Evolutionary conservation across 176 grass and related monocot genomes (phyloP).

Genomic region (Musa troglodytarum): DNA sequence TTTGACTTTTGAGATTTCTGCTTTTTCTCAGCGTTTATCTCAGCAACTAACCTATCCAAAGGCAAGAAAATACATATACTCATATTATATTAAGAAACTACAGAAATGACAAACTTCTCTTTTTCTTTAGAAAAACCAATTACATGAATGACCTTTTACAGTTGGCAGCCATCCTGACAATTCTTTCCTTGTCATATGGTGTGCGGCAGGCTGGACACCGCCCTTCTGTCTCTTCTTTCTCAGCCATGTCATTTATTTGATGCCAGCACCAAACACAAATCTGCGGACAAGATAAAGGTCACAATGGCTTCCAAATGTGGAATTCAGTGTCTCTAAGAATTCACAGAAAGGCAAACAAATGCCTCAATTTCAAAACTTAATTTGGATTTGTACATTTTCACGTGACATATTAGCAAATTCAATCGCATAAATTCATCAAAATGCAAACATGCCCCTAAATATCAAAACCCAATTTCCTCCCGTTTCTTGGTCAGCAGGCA

Average conservation of each 20-base stretch:
- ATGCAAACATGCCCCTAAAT: not conserved
- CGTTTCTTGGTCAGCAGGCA: not conserved
- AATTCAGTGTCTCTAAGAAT: not conserved
- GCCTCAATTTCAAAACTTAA: not conserved
- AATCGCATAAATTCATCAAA: not conserved
- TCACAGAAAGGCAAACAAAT: not conserved
- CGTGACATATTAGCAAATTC: not conserved
- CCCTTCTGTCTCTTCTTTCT: constrained; percentile 88
- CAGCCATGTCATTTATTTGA: constrained; percentile 94
- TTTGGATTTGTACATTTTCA: not conserved
- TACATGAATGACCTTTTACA: constrained; percentile 42
- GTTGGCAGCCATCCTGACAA: constrained; percentile 80
- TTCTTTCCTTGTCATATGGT: constrained; percentile 85
- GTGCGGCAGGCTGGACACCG: constrained; percentile 84
- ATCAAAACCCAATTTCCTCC: constrained; percentile 1
- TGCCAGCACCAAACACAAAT: constrained; percentile 99
- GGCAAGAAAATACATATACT: not conserved
- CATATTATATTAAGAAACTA: not conserved
- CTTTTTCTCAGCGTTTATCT: constrained; percentile 72
- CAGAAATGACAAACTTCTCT: not conserved
- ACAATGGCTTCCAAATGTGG: not conserved
- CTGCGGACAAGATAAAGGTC: constrained; percentile 21
- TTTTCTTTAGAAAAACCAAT: not conserved
- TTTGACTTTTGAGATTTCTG: constrained; percentile 74
- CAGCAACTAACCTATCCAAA: constrained; percentile 49